Evolutionary conservation across 768 basidiomycete species (phyloP).

Genomic region (Tulasnella sp.): DNA sequence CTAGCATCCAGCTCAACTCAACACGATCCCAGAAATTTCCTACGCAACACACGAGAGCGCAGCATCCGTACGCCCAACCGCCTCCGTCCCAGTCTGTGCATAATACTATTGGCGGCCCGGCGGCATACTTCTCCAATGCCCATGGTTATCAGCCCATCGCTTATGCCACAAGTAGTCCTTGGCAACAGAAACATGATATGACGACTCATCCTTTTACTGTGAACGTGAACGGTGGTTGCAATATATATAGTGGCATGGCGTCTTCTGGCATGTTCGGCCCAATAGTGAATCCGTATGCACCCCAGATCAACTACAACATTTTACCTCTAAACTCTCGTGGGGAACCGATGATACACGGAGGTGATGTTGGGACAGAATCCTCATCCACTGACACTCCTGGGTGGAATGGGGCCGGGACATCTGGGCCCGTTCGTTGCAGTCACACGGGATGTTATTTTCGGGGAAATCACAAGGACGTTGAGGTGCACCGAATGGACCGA

Average conservation of each 20-base stretch:
- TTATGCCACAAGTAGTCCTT: neutral
- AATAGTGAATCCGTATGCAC: neutral
- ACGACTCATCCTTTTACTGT: too few relatives aligned
- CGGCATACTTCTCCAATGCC: neutral
- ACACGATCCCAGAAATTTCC: too few relatives aligned
- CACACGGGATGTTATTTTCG: constrained; percentile 48
- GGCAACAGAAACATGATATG: neutral
- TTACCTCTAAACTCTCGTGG: neutral
- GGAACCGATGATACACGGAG: neutral
- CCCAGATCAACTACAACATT: constrained; percentile 2
- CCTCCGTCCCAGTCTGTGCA: neutral
- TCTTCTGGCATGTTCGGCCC: neutral
- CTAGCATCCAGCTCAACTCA: too few relatives aligned
- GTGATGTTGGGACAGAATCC: neutral
- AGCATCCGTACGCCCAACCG: too few relatives aligned
- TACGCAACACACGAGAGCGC: too few relatives aligned
- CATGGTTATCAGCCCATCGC: constrained; percentile 3
- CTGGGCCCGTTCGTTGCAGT: constrained; percentile 2
- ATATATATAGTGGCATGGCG: neutral
- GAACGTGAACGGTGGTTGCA: too few relatives aligned
- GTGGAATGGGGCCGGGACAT: constrained; percentile 12
- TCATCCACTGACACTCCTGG: neutral
- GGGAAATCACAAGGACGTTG: constrained; percentile 51
- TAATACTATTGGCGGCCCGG: neutral
- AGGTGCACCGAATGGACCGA: constrained; percentile 82